Evolutionary conservation across 805 yeast genomes (phyloP).

Genomic region (Teunomyces funiuensis): DNA sequence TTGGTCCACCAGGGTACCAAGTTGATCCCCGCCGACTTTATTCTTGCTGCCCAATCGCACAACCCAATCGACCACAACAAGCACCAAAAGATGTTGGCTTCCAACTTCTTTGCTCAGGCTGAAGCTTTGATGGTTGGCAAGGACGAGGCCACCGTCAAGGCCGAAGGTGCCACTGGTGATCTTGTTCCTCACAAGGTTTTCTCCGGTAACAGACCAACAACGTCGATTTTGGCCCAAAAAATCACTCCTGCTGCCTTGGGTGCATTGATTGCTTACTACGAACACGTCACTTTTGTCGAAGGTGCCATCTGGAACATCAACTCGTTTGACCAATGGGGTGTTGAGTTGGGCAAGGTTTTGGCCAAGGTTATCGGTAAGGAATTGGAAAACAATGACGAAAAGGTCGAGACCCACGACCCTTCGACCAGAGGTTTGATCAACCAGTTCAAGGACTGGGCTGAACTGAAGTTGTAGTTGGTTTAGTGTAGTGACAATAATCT

Average conservation of each 20-base stretch:
- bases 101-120: slow-evolving; percentile 97
- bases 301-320: slow-evolving; percentile 99
- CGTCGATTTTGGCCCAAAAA: slow-evolving; percentile 92
- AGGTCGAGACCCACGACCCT: slow-evolving; percentile 73
- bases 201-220: slow-evolving; percentile 98
- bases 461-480: background rate
- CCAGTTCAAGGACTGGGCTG: slow-evolving; percentile 86
- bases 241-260: slow-evolving; percentile 97
- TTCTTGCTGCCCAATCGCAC: slow-evolving; percentile 95
- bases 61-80: slow-evolving; percentile 93
- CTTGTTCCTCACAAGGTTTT: slow-evolving; percentile 94
- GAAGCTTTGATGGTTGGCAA: slow-evolving; percentile 98
- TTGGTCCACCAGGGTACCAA: slow-evolving; percentile 99
- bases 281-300: slow-evolving; percentile 94
- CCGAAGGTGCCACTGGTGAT: slow-evolving; percentile 85
- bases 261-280: slow-evolving; percentile 96
- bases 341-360: slow-evolving; percentile 95
- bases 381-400: slow-evolving; percentile 57
- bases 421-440: slow-evolving; percentile 92
- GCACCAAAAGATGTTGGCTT: slow-evolving; percentile 98
- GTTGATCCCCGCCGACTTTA: slow-evolving; percentile 94
- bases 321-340: slow-evolving; percentile 99
- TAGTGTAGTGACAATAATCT: no score
- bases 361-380: slow-evolving; percentile 95
- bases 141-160: slow-evolving; percentile 74